Evolutionary conservation across 2,329 filamentous ascomycete species (phyloP), one percentile per base, ranked within the genome.

Genomic region (Botrytis tulipae): DNA sequence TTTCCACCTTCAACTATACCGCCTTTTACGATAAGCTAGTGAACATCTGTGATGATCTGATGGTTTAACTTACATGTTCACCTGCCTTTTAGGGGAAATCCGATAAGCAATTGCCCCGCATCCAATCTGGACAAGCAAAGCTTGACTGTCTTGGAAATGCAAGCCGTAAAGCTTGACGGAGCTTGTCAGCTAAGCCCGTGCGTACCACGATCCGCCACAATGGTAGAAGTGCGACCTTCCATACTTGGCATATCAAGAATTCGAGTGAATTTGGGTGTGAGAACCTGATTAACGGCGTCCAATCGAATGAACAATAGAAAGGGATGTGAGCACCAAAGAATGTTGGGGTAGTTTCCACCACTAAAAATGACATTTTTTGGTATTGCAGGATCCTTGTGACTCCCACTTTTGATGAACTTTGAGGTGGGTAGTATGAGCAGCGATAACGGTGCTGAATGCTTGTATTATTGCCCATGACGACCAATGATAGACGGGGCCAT

Each of bases 91-190:
- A 37, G 29, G 59, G 54, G 59, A 71, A 71, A 29, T 22, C 40
- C 3, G 57, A 48, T 63, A 63, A 63, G n/a, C 29, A 54, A 63
- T 10, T 2, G 59, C 40, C 69, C 69, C 59, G 59, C 32, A 48
- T 25, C 29, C 12, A 35, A 62, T 71, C 54, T 71, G 69, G 68
- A 40, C 40, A 62, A 48, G 57, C 22, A 65, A 63, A 65, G 69
- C 57, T 63, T 71, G 16, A 25, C 35, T 20, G 18, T 65, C 69
- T 32, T 57, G 25, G 25, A 54, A 42, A 54, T 71, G 25, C 44
- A 40, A 32, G 35, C 42, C 44, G 25, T 20, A 71, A 71, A 62
- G 44, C 54, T 51, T 48, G 59, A 71, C 44, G 22, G 32, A 42
- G 66, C 66, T 57, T 42, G 10, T 42, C 18, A 57, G n/a, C 9